These are phyloP conservation scores for Arctium lappa DNA, from an alignment of 129 eudicot genomes.

Conservation along the genomic window DNA sequence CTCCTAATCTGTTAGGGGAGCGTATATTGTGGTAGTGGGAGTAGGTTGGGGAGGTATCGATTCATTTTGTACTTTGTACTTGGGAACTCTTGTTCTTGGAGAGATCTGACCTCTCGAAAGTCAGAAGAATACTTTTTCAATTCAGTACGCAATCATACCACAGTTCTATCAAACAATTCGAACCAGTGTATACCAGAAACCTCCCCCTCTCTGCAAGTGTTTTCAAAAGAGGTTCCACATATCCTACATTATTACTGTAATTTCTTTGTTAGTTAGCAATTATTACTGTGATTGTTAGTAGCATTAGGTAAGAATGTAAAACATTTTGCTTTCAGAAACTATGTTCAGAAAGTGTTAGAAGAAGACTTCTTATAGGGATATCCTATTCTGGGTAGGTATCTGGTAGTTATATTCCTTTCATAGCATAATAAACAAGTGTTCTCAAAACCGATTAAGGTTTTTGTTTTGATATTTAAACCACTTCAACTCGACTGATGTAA, in stretches of 20 bases:
- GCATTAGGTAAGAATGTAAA: not conserved
- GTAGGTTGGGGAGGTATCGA: too few relatives aligned
- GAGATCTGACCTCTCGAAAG: too few relatives aligned
- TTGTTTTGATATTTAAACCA: too few relatives aligned
- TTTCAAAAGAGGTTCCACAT: not conserved
- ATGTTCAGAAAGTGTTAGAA: not conserved
- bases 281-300: not conserved
- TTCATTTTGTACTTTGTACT: too few relatives aligned
- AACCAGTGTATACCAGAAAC: too few relatives aligned
- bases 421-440: not conserved
- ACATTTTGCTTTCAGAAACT: not conserved
- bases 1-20: too few relatives aligned
- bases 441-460: not conserved
- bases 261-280: not conserved
- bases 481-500: too few relatives aligned
- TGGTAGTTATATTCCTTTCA: not conserved
- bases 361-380: not conserved
- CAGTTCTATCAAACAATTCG: too few relatives aligned
- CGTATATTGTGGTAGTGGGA: too few relatives aligned
- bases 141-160: too few relatives aligned
- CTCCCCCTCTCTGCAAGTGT: not conserved
- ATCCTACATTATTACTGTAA: not conserved
- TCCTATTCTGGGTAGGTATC: not conserved
- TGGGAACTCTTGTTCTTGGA: too few relatives aligned
- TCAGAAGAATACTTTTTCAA: too few relatives aligned